Base-by-base conservation (phyloP, 306 rosid genomes). In the Aeschynomene evenia region DNA sequence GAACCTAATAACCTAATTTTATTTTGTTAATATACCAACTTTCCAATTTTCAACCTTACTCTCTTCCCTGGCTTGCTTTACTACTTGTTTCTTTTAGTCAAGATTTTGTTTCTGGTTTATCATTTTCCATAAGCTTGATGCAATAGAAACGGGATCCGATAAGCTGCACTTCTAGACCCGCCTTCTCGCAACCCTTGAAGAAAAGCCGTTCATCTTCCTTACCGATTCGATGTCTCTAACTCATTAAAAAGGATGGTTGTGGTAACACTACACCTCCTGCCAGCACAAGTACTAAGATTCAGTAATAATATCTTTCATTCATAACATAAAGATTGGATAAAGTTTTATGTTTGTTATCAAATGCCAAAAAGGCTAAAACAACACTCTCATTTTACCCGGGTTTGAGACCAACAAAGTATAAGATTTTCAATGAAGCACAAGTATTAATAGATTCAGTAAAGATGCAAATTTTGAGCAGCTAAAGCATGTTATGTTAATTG, bases 211-310 rank as follows among this genome's bases (percentile, higher is more conserved):
- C 96, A 2, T 90, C 98, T 78, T 90, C 96, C 83, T 93, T 90
- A 21, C 98, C 96, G 12, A 90, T 90, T 86, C 97, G 77, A 37
- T 91, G 93, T 52, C 91, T 83, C 97, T 94, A 93, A 83, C 98
- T 93, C 97, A 93, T 90, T 59, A 90, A 36, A 78, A 88, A 90
- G 26, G 88, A 83, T 13, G 96, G 93, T 76, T 63, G 53, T 5
- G 83, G 87, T 77, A 84, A 75, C 66, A 61, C 42, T 56, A 65
- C 53, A 16, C 49, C 54, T 39, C 80, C 88, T 86, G 76, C 51
- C 23, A 66, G 24, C 51, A 64, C 43, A 56, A 45, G 42, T 3
- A 9, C 7, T 64, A 22, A n/a, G n/a, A n/a, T n/a, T n/a, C n/a
- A n/a, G n/a, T n/a, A n/a, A n/a, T n/a, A n/a, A n/a, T n/a, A n/a